Conservation (phyloP, 352 stramenopile genomes). For the Phytopythium aichiense region DNA sequence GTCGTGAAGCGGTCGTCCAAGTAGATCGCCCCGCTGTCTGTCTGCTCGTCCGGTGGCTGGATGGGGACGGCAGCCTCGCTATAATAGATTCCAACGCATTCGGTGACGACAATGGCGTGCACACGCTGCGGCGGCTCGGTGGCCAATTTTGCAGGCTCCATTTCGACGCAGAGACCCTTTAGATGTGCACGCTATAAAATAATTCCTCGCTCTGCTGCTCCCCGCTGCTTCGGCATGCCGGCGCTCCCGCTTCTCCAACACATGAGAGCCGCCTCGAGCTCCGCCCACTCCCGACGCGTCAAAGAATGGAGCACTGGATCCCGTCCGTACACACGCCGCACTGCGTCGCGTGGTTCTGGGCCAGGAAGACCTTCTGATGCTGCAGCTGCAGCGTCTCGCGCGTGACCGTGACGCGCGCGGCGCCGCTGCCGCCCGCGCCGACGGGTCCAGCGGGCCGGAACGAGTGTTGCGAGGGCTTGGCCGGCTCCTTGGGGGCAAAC, state of each 20-base stretch:
- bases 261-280: neutral
- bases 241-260: neutral
- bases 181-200: slow-evolving; percentile 3
- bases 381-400: slow-evolving; percentile 80
- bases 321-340: slow-evolving; percentile 48
- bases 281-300: slow-evolving; percentile 4
- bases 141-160: neutral
- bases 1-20: slow-evolving; percentile 37
- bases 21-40: slow-evolving; percentile 8
- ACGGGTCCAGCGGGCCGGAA: slow-evolving; percentile 37
- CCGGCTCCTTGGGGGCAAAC: slow-evolving; percentile 79
- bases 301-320: slow-evolving; percentile 56
- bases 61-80: neutral
- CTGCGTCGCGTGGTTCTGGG: slow-evolving; percentile 61
- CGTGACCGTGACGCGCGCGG: slow-evolving; percentile 59
- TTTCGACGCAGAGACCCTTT: neutral
- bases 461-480: slow-evolving; percentile 85
- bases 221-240: neutral
- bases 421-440: slow-evolving; percentile 20
- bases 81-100: slow-evolving; percentile 6
- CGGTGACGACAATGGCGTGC: neutral
- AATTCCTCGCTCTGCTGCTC: neutral
- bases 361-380: slow-evolving; percentile 78
- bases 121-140: neutral
- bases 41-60: neutral